Percentiles rank a stretch among this genome's conserved stretches.
Evolutionary conservation across 106 monocot species (phyloP).

Genomic region (Apostasia shenzhenica): DNA sequence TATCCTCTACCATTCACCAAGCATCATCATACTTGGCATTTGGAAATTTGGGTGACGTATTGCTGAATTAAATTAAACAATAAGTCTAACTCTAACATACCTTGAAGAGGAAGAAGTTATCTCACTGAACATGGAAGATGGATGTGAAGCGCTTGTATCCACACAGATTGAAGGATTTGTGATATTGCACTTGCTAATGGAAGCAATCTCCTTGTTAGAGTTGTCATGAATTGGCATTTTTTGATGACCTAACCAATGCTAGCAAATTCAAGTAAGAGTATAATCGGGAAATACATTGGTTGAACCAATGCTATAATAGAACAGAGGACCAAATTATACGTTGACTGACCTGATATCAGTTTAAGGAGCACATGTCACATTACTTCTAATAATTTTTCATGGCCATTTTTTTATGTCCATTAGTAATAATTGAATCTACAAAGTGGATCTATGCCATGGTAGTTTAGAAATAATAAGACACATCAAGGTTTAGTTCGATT

Average conservation of each 20-base stretch:
- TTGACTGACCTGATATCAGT: too few relatives aligned
- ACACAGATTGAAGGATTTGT: background rate
- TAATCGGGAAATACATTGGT: too few relatives aligned
- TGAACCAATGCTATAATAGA: too few relatives aligned
- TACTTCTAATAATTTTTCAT: too few relatives aligned
- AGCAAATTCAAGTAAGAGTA: background rate
- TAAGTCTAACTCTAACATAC: background rate
- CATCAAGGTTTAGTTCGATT: too few relatives aligned
- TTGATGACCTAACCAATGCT: background rate
- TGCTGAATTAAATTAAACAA: background rate
- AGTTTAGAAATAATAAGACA: too few relatives aligned
- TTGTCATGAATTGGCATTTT: background rate
- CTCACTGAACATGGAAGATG: background rate
- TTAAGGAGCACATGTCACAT: too few relatives aligned
- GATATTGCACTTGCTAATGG: background rate
- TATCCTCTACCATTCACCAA: slow-evolving; percentile 3
- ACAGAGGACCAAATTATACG: too few relatives aligned
- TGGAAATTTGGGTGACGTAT: background rate
- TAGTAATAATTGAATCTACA: too few relatives aligned
- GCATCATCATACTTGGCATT: background rate
- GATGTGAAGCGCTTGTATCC: background rate
- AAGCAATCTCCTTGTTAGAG: background rate
- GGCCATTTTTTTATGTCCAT: too few relatives aligned
- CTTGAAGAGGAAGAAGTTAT: background rate
- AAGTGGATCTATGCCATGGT: too few relatives aligned